Conservation (phyloP, 225 moss, liverwort and hornwort species). For the Sphagnum contortum region DNA sequence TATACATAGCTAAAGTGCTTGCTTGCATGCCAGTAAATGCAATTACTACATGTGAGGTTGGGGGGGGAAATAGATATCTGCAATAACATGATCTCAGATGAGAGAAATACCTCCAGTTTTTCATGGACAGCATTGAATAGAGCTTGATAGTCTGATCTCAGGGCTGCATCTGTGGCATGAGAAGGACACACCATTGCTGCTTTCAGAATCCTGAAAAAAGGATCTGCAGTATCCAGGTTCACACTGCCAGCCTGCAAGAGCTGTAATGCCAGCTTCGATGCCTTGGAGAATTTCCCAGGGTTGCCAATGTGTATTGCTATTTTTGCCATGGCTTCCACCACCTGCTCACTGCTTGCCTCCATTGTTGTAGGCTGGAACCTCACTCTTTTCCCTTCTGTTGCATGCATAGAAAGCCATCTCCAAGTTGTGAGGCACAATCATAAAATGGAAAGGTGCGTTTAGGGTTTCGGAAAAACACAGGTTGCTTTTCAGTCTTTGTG, state of each 20-base stretch:
- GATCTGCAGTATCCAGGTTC: constrained; percentile 36
- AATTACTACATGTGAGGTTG: too few species aligned
- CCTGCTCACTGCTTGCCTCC: constrained; percentile 80
- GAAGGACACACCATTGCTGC: constrained; percentile 66
- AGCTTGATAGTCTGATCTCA: constrained; percentile 67
- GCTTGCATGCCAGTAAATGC: too few species aligned
- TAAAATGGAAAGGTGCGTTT: not conserved
- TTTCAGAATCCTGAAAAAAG: constrained; percentile 63
- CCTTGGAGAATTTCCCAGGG: constrained; percentile 76
- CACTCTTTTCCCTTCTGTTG: constrained; percentile 54
- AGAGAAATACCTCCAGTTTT: constrained; percentile 47
- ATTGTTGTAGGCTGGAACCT: constrained; percentile 72
- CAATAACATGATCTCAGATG: too few species aligned
- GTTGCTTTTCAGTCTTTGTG: too few species aligned
- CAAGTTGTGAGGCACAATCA: not conserved
- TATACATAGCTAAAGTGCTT: too few species aligned
- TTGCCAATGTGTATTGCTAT: constrained; percentile 83
- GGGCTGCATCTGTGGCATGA: constrained; percentile 35
- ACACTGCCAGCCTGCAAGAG: constrained; percentile 66
- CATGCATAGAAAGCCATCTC: not conserved
- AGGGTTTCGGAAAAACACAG: too few species aligned
- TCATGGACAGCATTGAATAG: constrained; percentile 56
- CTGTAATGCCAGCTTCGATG: constrained; percentile 84
- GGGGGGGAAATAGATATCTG: too few species aligned
- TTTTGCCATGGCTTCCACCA: constrained; percentile 75